Base-by-base conservation (phyloP, 306 rosid species). In the Erythrophleum fordii region DNA sequence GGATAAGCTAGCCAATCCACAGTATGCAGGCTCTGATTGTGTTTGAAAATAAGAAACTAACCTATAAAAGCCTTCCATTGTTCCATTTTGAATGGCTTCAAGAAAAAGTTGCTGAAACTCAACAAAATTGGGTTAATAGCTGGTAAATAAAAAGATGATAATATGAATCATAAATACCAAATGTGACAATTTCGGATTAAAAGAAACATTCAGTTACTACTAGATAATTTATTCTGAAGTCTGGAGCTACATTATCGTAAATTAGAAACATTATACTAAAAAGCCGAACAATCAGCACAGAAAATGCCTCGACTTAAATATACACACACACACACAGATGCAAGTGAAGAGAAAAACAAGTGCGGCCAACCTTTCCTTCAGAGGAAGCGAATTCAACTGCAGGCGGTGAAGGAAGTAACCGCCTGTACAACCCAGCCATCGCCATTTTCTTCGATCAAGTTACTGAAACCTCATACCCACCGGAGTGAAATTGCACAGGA, bases 1-100 rank as follows among this genome's bases (percentile, higher is more conserved):
- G 60, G 99, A 89, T 20, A 95, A 87, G 77, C 94, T 95, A 3
- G 99, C 99, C 67, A 95, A 88, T 18, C 99, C 99, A 78, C 99
- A 95, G 37, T 86, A 95, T 5, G 98, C 97, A 8, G 99, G 97
- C 79, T 95, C 99, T 0, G 98, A 93, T 53, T 95, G 98, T 0
- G 99, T 95, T 82, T 95, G 99, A 20, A 91, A 95, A 85, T 88
- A 82, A 64, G 98, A 95, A 68, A 95, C 79, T 61, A 95, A 78
- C 78, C 88, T 88, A 67, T 84, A 95, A 74, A 95, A 95, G n/a
- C 94, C 89, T 72, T 95, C 97, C 99, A 93, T 91, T 2, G 94
- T 93, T 59, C 97, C 97, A 67, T 79, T 84, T 72, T 93, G 95
- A 81, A 90, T 81, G 44, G 97, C 84, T 88, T 91, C 98, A 8